phyloP scores from a whole-genome alignment of 1,284 basidiomycete genomes.

The Boletus smithii region DNA sequence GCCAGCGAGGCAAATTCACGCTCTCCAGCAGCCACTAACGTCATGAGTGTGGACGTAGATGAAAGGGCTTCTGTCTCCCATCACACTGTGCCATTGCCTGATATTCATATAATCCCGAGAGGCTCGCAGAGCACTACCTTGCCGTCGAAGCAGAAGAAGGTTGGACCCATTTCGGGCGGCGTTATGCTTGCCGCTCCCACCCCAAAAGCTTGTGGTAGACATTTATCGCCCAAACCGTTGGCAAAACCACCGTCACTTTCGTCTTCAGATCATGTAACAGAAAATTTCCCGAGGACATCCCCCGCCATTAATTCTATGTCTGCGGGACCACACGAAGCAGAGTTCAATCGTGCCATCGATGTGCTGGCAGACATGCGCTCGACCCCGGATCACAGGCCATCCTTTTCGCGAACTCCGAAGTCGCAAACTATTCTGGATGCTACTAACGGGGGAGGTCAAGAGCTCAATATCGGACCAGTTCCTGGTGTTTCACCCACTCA shows the following conservation, averaged over 20 bases:
- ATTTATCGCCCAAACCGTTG: constrained; percentile 6
- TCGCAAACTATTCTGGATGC: constrained; percentile 24
- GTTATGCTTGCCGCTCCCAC: constrained; percentile 14
- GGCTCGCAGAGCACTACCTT: constrained; percentile 1
- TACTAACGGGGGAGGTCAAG: constrained; percentile 7
- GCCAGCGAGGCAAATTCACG: neutral
- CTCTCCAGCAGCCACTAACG: neutral
- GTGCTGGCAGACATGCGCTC: neutral
- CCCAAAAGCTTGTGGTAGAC: neutral
- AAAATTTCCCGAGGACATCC: constrained; percentile 5
- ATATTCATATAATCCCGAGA: neutral
- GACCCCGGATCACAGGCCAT: constrained; percentile 11
- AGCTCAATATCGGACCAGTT: constrained; percentile 25
- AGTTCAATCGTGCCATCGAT: constrained; percentile 5
- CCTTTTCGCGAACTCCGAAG: constrained; percentile 22
- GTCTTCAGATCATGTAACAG: neutral
- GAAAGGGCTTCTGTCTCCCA: neutral
- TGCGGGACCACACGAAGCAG: constrained; percentile 14
- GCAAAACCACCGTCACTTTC: neutral
- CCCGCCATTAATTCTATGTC: constrained; percentile 4
- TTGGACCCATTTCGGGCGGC: constrained; percentile 12
- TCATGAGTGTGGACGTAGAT: constrained; percentile 8
- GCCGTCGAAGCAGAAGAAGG: constrained; percentile 9
- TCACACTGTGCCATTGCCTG: constrained; percentile 1
- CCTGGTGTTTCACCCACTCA: constrained; percentile 27